Conservation (phyloP, 1,139 yeast genomes). For the Maudiozyma humilis region DNA sequence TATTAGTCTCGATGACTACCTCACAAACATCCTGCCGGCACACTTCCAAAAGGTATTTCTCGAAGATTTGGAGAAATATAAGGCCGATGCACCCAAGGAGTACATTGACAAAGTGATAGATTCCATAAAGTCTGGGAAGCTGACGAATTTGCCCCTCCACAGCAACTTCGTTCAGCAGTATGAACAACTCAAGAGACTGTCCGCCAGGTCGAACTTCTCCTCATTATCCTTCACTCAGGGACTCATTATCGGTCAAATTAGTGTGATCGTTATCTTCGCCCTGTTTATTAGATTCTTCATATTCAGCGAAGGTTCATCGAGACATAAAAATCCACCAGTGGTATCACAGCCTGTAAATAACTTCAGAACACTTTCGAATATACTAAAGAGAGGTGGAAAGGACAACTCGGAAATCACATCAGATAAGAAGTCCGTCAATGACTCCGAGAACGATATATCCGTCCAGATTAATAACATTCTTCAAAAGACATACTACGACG, state of each 20-base stretch:
- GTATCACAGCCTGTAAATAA: slow-evolving; percentile 4
- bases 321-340: slow-evolving; percentile 15
- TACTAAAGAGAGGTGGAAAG: slow-evolving; percentile 28
- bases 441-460: slow-evolving; percentile 28
- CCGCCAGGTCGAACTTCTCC: slow-evolving; percentile 18
- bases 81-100: slow-evolving; percentile 1
- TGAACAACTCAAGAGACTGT: not conserved
- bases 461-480: slow-evolving; percentile 44
- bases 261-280: slow-evolving; percentile 66
- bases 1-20: slow-evolving; percentile 32
- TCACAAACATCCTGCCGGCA: slow-evolving; percentile 30
- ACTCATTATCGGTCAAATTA: slow-evolving; percentile 70
- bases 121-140: slow-evolving; percentile 1
- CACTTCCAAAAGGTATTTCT: slow-evolving; percentile 31
- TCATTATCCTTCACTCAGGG: slow-evolving; percentile 71
- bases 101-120: not conserved
- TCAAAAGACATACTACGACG: slow-evolving; percentile 89
- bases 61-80: slow-evolving; percentile 9
- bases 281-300: slow-evolving; percentile 80
- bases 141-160: not conserved
- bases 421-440: slow-evolving; percentile 9
- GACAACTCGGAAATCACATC: slow-evolving; percentile 15
- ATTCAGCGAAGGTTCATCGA: slow-evolving; percentile 52
- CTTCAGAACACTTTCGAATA: slow-evolving; percentile 1
- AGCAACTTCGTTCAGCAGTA: not conserved